phyloP scores from a whole-genome alignment of 208 protist species.

The Acanthamoeba culbertsoni region DNA sequence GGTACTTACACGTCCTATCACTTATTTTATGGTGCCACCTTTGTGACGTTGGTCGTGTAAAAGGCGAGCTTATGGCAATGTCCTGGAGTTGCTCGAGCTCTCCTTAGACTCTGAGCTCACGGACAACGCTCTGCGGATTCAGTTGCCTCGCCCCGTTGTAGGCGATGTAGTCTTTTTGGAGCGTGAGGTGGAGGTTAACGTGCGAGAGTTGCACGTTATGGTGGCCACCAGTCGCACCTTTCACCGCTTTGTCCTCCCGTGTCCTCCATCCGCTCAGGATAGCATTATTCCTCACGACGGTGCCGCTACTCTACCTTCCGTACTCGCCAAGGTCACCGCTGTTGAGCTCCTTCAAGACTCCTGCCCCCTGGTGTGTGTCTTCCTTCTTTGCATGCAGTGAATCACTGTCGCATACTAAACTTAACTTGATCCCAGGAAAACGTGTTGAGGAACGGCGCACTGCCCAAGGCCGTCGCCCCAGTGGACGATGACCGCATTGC shows the following conservation, averaged over 20 bases:
- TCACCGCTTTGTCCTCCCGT: conserved; percentile 48
- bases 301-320: background rate
- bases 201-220: conserved; percentile 13
- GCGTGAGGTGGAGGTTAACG: background rate
- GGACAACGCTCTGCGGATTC: conserved; percentile 38
- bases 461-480: background rate
- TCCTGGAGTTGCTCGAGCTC: conserved; percentile 48
- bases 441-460: background rate
- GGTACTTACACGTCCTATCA: background rate
- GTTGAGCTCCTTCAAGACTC: background rate
- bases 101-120: conserved; percentile 40
- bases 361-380: background rate
- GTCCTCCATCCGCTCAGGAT: background rate
- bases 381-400: too few relatives aligned
- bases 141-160: conserved; percentile 17
- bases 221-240: conserved; percentile 55
- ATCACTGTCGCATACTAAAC: too few relatives aligned
- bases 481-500: background rate
- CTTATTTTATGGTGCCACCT: background rate
- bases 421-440: background rate
- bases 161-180: conserved; percentile 46
- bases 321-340: conserved; percentile 32
- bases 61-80: background rate
- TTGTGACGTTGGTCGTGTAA: background rate
- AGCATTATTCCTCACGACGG: background rate